These are phyloP conservation scores for Brettanomyces bruxellensis DNA, from an alignment of 805 yeast genomes.

Conservation along the genomic window DNA sequence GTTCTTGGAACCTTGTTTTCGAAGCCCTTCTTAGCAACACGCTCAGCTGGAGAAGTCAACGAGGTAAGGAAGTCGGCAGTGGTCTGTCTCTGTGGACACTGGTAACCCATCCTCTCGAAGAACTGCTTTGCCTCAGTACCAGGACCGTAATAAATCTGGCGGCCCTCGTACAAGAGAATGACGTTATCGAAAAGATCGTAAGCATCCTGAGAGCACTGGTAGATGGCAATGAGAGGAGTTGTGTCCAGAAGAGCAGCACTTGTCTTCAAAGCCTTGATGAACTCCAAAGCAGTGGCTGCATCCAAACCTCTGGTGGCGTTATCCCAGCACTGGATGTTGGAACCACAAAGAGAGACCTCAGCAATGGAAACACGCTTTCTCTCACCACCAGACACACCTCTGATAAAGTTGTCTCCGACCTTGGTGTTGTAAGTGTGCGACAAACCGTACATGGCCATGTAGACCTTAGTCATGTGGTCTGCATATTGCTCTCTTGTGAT, in stretches of 20 bases:
- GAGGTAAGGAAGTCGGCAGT: constrained; percentile 39
- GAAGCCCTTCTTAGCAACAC: constrained; percentile 24
- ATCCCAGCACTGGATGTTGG: constrained; percentile 49
- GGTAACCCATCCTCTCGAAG: constrained; percentile 36
- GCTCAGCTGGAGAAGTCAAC: constrained; percentile 22
- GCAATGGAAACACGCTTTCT: constrained; percentile 58
- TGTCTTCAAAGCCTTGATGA: constrained; percentile 47
- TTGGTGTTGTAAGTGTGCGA: constrained; percentile 47
- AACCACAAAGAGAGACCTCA: constrained; percentile 34
- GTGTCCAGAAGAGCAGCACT: constrained; percentile 41
- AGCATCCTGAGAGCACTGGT: constrained; percentile 36
- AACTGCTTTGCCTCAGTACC: constrained; percentile 28
- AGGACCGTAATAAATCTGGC: constrained; percentile 33
- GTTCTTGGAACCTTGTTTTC: constrained; percentile 32
- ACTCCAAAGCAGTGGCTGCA: constrained; percentile 61
- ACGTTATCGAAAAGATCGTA: constrained; percentile 36
- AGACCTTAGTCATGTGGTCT: constrained; percentile 41
- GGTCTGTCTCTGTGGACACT: constrained; percentile 38
- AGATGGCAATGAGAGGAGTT: constrained; percentile 45
- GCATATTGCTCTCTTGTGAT: constrained; percentile 49
- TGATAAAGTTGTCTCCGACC: constrained; percentile 54
- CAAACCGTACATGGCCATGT: constrained; percentile 22
- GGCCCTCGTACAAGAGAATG: constrained; percentile 32
- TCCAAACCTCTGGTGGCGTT: constrained; percentile 67
- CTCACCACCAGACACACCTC: constrained; percentile 66